phyloP scores from a whole-genome alignment of 2,329 filamentous ascomycete species.

The Penicillium sp. region DNA sequence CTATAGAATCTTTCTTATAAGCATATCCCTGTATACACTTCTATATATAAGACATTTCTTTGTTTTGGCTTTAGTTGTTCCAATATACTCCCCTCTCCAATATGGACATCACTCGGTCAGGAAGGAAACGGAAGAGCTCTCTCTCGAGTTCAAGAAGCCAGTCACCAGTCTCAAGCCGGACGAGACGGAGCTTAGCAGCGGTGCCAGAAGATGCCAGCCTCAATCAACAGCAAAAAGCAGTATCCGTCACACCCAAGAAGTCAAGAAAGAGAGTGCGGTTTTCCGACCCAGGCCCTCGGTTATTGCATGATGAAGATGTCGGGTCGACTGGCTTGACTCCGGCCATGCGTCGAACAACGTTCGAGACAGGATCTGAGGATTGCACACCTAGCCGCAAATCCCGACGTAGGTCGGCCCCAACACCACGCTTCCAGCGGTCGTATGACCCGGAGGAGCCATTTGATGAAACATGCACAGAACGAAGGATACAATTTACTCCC shows the following conservation, averaged over 20 bases:
- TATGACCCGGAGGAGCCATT: slow-evolving; percentile 22
- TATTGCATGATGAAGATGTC: slow-evolving; percentile 16
- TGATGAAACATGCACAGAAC: slow-evolving; percentile 21
- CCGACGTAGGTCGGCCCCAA: slow-evolving; percentile 38
- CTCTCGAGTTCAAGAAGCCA: slow-evolving; percentile 10
- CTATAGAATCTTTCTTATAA: slow-evolving; percentile 16
- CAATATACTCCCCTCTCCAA: not conserved
- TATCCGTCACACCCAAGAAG: slow-evolving; percentile 30
- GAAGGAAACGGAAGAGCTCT: slow-evolving; percentile 28
- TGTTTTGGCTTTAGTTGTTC: not conserved
- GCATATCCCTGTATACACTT: slow-evolving; percentile 2
- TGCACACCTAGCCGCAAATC: slow-evolving; percentile 28
- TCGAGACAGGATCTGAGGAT: slow-evolving; percentile 26
- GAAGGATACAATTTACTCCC: slow-evolving; percentile 46
- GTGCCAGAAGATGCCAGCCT: not conserved
- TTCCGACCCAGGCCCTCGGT: slow-evolving; percentile 41
- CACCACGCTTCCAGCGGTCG: slow-evolving; percentile 19
- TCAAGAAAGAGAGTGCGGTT: slow-evolving; percentile 46
- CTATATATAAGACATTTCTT: not conserved
- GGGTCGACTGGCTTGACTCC: slow-evolving; percentile 47
- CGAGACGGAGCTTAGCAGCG: slow-evolving; percentile 9
- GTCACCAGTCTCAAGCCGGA: slow-evolving; percentile 19
- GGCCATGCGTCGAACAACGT: slow-evolving; percentile 39
- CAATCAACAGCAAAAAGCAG: not conserved
- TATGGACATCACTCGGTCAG: slow-evolving; percentile 28